Evolutionary conservation across 2,329 filamentous ascomycete species (phyloP).

Genomic region (Fusarium goolgardi): DNA sequence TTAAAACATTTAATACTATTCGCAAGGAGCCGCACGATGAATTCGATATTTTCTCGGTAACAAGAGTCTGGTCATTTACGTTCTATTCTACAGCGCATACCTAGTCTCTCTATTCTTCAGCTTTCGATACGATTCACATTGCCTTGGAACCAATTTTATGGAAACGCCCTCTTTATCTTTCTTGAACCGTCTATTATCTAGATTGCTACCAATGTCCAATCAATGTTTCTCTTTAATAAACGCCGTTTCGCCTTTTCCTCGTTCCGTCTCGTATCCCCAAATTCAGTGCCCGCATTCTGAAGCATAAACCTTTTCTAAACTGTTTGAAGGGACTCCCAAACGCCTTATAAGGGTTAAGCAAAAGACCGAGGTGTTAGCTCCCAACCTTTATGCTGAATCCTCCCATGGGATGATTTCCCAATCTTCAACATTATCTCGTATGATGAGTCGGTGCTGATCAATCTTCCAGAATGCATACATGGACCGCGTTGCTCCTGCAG

Average conservation of each 20-base stretch:
- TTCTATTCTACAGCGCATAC: background rate
- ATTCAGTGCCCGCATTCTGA: background rate
- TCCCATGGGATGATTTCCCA: slow-evolving; percentile 74
- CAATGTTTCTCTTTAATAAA: slow-evolving; percentile 11
- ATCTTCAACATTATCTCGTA: slow-evolving; percentile 71
- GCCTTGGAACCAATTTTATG: background rate
- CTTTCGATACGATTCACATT: background rate
- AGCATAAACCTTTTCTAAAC: background rate
- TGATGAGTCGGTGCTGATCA: slow-evolving; percentile 74
- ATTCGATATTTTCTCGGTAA: background rate
- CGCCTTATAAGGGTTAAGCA: slow-evolving; percentile 1
- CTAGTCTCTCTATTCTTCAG: background rate
- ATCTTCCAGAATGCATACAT: slow-evolving; percentile 76
- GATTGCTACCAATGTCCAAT: background rate
- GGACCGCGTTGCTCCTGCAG: slow-evolving; percentile 71
- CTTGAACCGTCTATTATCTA: background rate
- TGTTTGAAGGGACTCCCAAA: slow-evolving; percentile 1
- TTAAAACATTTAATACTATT: background rate
- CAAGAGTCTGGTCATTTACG: background rate
- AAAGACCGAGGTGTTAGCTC: background rate
- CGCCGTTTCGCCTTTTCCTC: slow-evolving; percentile 14
- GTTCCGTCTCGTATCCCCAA: background rate
- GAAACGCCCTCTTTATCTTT: background rate
- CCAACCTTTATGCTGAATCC: slow-evolving; percentile 30
- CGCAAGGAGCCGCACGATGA: background rate